A percentile compares a stretch with the other conserved stretches of the same genome.
Conservation (phyloP, 805 yeast genomes). For the Clavispora santaluciae region DNA sequence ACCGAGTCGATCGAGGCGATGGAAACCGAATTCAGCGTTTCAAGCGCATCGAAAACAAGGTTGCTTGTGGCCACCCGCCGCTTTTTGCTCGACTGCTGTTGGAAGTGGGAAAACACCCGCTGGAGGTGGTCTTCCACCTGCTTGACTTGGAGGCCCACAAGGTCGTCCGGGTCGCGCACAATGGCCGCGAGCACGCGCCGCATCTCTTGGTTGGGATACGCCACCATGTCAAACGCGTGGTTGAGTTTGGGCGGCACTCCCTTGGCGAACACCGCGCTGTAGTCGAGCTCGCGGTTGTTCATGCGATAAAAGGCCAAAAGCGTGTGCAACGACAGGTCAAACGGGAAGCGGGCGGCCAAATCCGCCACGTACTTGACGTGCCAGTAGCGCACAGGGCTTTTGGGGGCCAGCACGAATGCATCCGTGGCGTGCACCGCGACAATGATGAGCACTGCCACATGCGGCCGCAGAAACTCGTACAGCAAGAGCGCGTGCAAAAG, state of each 20-base stretch:
- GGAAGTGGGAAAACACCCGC: not conserved
- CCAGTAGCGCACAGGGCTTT: conserved; percentile 8
- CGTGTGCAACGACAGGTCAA: conserved; percentile 9
- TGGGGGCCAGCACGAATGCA: not conserved
- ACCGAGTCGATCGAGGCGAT: conserved; percentile 16
- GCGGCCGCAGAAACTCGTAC: conserved; percentile 13
- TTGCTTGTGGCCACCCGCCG: not conserved
- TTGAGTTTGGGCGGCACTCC: not conserved
- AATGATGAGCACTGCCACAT: conserved; percentile 8
- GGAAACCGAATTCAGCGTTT: conserved; percentile 1
- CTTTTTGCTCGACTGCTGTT: not conserved
- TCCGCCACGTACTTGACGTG: conserved; percentile 10
- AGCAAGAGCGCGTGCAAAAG: conserved; percentile 13
- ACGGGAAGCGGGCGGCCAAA: conserved; percentile 9
- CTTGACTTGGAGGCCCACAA: not conserved
- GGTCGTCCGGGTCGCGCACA: not conserved
- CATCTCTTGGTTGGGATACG: not conserved
- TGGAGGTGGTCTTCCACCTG: not conserved
- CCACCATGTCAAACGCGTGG: not conserved
- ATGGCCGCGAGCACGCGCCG: not conserved
- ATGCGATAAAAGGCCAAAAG: conserved; percentile 2
- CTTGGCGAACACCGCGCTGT: not conserved
- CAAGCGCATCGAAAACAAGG: not conserved
- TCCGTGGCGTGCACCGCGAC: not conserved
- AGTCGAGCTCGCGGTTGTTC: not conserved